These are phyloP conservation scores for Pseudotulostoma volvatum DNA, from an alignment of 495 filamentous ascomycete genomes.

Conservation along the genomic window DNA sequence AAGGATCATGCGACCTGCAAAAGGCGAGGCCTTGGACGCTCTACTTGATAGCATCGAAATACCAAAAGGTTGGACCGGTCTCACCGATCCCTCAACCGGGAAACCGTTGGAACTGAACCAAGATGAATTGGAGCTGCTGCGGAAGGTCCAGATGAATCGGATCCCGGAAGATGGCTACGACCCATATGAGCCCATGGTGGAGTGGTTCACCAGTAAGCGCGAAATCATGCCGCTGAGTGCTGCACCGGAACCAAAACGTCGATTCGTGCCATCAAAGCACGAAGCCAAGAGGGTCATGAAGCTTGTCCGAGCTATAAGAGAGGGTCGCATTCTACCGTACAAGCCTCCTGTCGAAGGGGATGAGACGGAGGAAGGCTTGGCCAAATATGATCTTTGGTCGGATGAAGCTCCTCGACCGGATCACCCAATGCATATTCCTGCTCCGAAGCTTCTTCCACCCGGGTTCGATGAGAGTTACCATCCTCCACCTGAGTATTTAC, in stretches of 20 bases:
- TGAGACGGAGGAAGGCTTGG: constrained; percentile 49
- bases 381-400: constrained; percentile 87
- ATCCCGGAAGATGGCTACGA: constrained; percentile 75
- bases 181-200: constrained; percentile 79
- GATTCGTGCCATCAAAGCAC: constrained; percentile 95
- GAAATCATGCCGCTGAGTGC: constrained; percentile 91
- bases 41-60: constrained; percentile 91
- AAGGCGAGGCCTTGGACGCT: constrained; percentile 84
- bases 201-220: constrained; percentile 79
- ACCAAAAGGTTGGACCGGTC: constrained; percentile 95
- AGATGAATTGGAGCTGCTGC: constrained; percentile 77
- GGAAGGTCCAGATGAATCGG: constrained; percentile 82
- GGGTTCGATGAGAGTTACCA: constrained; percentile 93
- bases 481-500: constrained; percentile 89
- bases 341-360: constrained; percentile 62
- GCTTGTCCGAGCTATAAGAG: constrained; percentile 84
- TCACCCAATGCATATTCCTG: constrained; percentile 89
- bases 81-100: constrained; percentile 83
- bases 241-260: constrained; percentile 87
- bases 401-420: constrained; percentile 71
- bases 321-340: constrained; percentile 87
- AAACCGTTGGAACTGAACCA: constrained; percentile 76
- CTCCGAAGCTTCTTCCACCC: constrained; percentile 84
- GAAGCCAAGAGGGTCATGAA: constrained; percentile 97
- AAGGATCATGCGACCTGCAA: constrained; percentile 89